phyloP scores from a whole-genome alignment of 1,139 yeast species.

The Diutina neorugosa region DNA sequence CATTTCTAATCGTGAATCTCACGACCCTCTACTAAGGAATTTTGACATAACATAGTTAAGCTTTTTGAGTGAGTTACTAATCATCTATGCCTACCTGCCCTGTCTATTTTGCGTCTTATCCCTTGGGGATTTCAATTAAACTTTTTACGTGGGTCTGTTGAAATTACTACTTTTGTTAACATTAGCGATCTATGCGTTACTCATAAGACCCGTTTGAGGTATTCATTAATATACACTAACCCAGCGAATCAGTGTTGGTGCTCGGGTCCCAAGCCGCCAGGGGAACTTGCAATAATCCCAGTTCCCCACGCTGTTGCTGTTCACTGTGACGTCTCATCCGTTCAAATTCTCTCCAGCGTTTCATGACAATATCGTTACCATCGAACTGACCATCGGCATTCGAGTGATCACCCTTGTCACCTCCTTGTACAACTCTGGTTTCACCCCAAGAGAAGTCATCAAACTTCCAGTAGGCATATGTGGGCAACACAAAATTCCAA shows the following conservation, averaged over 20 bases:
- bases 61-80: too few relatives aligned
- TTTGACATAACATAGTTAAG: too few relatives aligned
- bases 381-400: slow-evolving; percentile 74
- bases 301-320: slow-evolving; percentile 12
- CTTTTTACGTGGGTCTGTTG: neutral
- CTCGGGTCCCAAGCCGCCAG: slow-evolving; percentile 37
- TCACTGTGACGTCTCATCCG: slow-evolving; percentile 28
- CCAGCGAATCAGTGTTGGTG: neutral
- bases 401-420: slow-evolving; percentile 53
- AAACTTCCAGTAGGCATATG: slow-evolving; percentile 90
- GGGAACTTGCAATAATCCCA: neutral
- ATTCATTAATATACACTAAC: neutral
- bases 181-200: slow-evolving; percentile 6
- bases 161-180: slow-evolving; percentile 11
- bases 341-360: slow-evolving; percentile 91
- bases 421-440: slow-evolving; percentile 78
- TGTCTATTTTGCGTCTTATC: too few relatives aligned
- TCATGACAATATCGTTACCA: slow-evolving; percentile 76
- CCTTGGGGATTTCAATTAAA: too few relatives aligned
- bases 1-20: too few relatives aligned
- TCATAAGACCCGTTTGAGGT: neutral
- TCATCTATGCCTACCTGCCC: too few relatives aligned
- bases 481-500: slow-evolving; percentile 89
- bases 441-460: slow-evolving; percentile 99
- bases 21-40: too few relatives aligned